Evolutionary conservation across 2,329 filamentous ascomycete species (phyloP).

Genomic region (Alternaria infectoria): DNA sequence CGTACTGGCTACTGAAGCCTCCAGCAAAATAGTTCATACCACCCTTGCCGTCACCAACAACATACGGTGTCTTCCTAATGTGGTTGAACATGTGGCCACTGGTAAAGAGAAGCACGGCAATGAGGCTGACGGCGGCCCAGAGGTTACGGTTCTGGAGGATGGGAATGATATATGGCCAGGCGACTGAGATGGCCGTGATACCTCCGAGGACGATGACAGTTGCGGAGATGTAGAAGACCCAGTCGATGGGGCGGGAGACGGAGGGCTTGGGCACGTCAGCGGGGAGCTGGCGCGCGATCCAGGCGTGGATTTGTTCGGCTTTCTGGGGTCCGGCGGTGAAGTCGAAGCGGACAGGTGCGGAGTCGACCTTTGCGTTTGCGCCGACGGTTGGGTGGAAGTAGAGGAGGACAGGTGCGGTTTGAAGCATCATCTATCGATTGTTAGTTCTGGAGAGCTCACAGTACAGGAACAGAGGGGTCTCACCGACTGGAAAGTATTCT

Average conservation of each 20-base stretch:
- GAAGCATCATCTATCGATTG: constrained; percentile 76
- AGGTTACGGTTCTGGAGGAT: constrained; percentile 88
- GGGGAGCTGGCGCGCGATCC: constrained; percentile 81
- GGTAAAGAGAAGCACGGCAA: constrained; percentile 89
- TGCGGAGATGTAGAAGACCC: constrained; percentile 72
- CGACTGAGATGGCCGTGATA: constrained; percentile 71
- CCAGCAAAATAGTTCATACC: constrained; percentile 88
- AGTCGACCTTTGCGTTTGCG: constrained; percentile 73
- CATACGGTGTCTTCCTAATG: constrained; percentile 94
- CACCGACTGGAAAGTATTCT: constrained; percentile 86
- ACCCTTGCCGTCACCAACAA: constrained; percentile 81
- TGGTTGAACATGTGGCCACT: constrained; percentile 99
- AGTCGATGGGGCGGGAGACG: constrained; percentile 88
- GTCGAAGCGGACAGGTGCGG: constrained; percentile 79
- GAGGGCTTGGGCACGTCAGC: constrained; percentile 70
- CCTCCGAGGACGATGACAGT: constrained; percentile 73
- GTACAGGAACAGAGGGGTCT: constrained; percentile 17
- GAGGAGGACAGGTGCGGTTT: constrained; percentile 90
- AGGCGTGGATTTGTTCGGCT: constrained; percentile 79
- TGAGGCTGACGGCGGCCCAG: constrained; percentile 89
- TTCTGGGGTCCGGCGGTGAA: constrained; percentile 76
- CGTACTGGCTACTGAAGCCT: constrained; percentile 93
- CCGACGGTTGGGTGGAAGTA: constrained; percentile 86
- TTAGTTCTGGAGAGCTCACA: background rate
- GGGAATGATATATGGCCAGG: constrained; percentile 80